Evolutionary conservation across 768 basidiomycete species (phyloP).

Genomic region (Gymnopilus dilepis): DNA sequence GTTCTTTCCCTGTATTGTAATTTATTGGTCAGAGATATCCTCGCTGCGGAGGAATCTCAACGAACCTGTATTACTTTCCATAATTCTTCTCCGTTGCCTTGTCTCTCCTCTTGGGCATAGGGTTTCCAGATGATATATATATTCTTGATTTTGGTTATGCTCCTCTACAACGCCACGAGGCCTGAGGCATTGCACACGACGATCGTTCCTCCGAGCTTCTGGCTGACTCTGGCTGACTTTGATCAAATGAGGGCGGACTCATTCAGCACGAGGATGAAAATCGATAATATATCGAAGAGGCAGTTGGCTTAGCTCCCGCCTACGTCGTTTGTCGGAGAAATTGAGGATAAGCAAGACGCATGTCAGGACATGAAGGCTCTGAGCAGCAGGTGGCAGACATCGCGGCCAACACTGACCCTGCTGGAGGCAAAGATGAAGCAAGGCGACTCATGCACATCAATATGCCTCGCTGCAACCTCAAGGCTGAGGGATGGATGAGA

Average conservation of each 20-base stretch:
- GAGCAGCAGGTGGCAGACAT: too few species aligned
- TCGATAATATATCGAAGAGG: background rate
- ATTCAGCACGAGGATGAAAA: too few species aligned
- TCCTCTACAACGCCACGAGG: background rate
- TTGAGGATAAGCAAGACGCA: background rate
- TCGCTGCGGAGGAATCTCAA: background rate
- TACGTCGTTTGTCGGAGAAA: background rate
- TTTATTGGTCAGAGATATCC: slow-evolving; percentile 3
- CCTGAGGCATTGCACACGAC: background rate
- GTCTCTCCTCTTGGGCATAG: background rate
- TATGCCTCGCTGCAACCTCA: background rate
- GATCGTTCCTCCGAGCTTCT: too few species aligned
- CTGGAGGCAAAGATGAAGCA: background rate
- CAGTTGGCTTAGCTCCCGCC: background rate
- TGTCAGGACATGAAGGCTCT: background rate
- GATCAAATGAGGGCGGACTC: background rate
- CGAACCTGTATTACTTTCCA: slow-evolving; percentile 16
- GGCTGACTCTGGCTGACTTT: background rate
- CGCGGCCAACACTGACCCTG: background rate
- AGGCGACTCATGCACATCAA: background rate
- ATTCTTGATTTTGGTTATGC: background rate
- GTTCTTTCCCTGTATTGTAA: slow-evolving; percentile 7
- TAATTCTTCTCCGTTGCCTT: background rate
- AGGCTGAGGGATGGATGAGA: background rate
- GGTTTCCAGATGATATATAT: background rate